Percentiles rank a stretch among this genome's conserved stretches.
Evolutionary conservation across 1,284 basidiomycete genomes (phyloP).

Genomic region (Marasmius oreades): DNA sequence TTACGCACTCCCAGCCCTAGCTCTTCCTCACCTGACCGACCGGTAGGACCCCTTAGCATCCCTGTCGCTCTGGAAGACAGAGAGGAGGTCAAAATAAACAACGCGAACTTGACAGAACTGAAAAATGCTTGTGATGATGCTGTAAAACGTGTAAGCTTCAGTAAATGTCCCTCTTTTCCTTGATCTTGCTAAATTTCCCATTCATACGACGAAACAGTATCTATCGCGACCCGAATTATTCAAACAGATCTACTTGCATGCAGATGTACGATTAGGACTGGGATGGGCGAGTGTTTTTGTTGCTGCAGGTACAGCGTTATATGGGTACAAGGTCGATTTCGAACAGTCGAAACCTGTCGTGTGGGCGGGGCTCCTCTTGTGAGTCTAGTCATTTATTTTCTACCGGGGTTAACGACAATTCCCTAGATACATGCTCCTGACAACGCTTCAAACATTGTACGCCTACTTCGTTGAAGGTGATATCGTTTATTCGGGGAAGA

Average conservation of each 20-base stretch:
- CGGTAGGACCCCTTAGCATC: conserved; percentile 52
- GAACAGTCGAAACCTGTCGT: conserved; percentile 80
- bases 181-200: background rate
- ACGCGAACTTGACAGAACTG: conserved; percentile 74
- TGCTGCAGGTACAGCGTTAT: conserved; percentile 75
- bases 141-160: conserved; percentile 73
- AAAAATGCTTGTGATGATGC: conserved; percentile 91
- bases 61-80: conserved; percentile 43
- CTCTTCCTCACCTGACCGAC: conserved; percentile 35
- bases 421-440: conserved; percentile 69
- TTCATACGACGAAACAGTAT: conserved; percentile 50
- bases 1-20: conserved; percentile 14
- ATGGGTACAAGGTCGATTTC: conserved; percentile 84
- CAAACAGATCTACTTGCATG: conserved; percentile 81
- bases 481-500: conserved; percentile 77
- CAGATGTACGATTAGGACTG: conserved; percentile 78
- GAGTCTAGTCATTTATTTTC: conserved; percentile 24
- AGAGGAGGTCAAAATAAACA: conserved; percentile 82
- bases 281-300: conserved; percentile 84
- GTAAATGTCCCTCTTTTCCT: background rate
- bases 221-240: conserved; percentile 78
- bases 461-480: conserved; percentile 79
- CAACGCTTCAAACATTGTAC: conserved; percentile 69
- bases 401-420: background rate
- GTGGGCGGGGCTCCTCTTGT: conserved; percentile 75